These are phyloP conservation scores for Plasmodium cynomolgi DNA, from an alignment of 169 alveolate species.

Conservation along the genomic window DNA sequence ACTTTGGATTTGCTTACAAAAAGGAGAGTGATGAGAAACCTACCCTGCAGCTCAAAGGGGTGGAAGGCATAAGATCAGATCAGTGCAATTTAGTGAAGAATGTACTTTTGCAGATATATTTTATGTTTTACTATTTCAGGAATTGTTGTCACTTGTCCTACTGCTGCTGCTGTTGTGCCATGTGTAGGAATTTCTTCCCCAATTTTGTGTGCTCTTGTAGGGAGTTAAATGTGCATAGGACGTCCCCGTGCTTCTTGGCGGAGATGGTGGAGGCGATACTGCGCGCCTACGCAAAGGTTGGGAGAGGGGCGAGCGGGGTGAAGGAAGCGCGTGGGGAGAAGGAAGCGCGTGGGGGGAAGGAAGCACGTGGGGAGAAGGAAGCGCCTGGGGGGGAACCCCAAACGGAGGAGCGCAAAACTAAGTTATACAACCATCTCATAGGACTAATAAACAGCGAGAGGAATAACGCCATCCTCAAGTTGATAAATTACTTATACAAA, in stretches of 20 bases:
- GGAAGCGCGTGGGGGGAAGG: neutral
- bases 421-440: neutral
- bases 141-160: constrained; percentile 40
- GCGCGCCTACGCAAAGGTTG: neutral
- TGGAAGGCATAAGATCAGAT: constrained; percentile 77
- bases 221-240: constrained; percentile 12
- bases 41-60: constrained; percentile 51
- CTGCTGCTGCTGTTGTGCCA: constrained; percentile 65
- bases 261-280: constrained; percentile 16
- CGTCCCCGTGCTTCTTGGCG: constrained; percentile 38
- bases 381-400: neutral
- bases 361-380: neutral
- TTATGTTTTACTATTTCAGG: constrained; percentile 41
- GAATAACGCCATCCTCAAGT: constrained; percentile 12
- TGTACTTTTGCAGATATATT: constrained; percentile 46
- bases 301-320: neutral
- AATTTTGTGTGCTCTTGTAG: constrained; percentile 47
- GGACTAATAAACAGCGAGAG: neutral
- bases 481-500: constrained; percentile 29
- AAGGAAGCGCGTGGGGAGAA: neutral
- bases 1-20: constrained; percentile 89
- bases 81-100: constrained; percentile 76
- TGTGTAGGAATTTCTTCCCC: constrained; percentile 45
- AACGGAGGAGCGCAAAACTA: neutral
- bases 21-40: constrained; percentile 67